Base-by-base conservation (phyloP, 305 asterid species). In the Fraxinus nigra region DNA sequence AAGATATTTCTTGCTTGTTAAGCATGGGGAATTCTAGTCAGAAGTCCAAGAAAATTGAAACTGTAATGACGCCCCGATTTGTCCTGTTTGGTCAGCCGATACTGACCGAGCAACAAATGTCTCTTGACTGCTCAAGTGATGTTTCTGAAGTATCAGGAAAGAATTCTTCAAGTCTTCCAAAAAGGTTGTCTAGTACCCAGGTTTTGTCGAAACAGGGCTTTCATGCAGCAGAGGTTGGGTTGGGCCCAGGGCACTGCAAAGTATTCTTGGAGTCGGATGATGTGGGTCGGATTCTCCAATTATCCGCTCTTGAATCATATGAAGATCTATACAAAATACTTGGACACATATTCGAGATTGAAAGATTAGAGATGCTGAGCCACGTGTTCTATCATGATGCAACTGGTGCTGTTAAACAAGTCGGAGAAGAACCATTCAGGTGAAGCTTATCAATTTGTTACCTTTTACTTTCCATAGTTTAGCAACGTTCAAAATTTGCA, bases 41-140 rank as follows among this genome's bases (percentile, higher is more conserved):
- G 77, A 92, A 87, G 81, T 59, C 78, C 43, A 91, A 88, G 51
- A 89, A 86, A 61, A 72, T 83, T 48, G 86, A 83, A 6, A 84
- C 81, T 63, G 63, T 76, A 34, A 87, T 87, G 84, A 87, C 87
- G 56, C 97, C 98, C 51, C 86, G 69, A 18, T 96, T 96, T 38
- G 54, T 93, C 54, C 94, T 96, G 80, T 96, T 96, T 77, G 99
- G 99, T 86, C 97, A 96, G 87, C 97, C 95, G 35, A 96, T 96
- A 86, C 97, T 91, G 78, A 96, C 98, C 1, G 98, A 94, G 88
- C 98, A 96, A 90, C 98, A 96, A 82, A 89, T 94, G 93, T 89
- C 89, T 75, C 83, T 32, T 67, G 89, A 86, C 51, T 84, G 84
- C 76, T 80, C 85, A 32, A 83, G 82, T 81, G 90, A 85, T 28